A percentile compares a stretch with the other conserved stretches of the same genome.
phyloP scores from a whole-genome alignment of 805 yeast genomes.

The Ogataea methanolica region DNA sequence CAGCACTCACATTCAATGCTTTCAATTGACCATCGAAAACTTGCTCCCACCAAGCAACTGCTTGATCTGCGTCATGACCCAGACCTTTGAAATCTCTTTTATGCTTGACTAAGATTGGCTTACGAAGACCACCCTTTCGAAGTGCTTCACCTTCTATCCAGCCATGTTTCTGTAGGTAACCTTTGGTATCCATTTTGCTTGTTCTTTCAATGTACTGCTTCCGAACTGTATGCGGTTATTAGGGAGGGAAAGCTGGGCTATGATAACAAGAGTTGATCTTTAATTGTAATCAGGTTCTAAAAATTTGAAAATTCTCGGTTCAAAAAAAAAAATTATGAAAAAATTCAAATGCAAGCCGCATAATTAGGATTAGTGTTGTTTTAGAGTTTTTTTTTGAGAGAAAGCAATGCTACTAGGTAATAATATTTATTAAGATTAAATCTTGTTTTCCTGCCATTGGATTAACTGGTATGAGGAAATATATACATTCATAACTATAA shows the following conservation, averaged over 20 bases:
- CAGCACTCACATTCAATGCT: constrained; percentile 43
- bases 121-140: constrained; percentile 70
- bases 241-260: no score
- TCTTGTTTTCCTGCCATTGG: no score
- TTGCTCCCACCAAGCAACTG: constrained; percentile 96
- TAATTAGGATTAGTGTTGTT: no score
- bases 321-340: no score
- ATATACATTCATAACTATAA: neutral
- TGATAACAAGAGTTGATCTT: no score
- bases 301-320: no score
- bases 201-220: neutral
- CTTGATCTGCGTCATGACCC: constrained; percentile 71
- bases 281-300: no score
- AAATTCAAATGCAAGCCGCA: neutral
- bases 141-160: constrained; percentile 93
- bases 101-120: constrained; percentile 85
- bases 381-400: no score
- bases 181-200: constrained; percentile 61
- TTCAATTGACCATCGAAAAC: constrained; percentile 91
- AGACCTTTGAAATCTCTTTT: constrained; percentile 88
- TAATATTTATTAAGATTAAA: neutral
- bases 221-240: neutral
- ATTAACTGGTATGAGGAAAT: no score
- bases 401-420: neutral
- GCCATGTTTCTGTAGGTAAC: constrained; percentile 73